These are phyloP conservation scores for Monosporascus sp. DNA, from an alignment of 2,329 filamentous ascomycete genomes.

Conservation along the genomic window DNA sequence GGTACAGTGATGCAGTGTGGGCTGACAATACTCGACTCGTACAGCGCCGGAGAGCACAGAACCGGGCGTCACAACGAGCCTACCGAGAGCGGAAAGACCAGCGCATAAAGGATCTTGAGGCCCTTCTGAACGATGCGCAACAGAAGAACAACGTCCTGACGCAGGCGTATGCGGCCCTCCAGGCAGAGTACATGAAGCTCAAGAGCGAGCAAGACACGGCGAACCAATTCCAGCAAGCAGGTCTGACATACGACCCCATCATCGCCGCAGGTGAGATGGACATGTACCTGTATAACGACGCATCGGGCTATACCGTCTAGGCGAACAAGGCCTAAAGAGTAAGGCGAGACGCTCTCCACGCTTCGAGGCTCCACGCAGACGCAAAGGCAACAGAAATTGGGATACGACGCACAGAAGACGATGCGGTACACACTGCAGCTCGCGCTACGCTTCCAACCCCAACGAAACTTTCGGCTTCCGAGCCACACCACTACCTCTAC, in stretches of 20 bases:
- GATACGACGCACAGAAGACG: too few species aligned
- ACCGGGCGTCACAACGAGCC: constrained; percentile 54
- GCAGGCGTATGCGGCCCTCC: constrained; percentile 46
- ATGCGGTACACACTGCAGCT: too few species aligned
- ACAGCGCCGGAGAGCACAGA: constrained; percentile 53
- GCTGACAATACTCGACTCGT: not conserved
- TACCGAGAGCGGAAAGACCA: constrained; percentile 60
- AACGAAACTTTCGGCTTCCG: too few species aligned
- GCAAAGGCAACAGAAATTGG: too few species aligned
- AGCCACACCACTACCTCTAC: too few species aligned
- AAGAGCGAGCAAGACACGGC: constrained; percentile 27
- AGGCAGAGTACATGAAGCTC: constrained; percentile 37
- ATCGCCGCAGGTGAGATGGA: constrained; percentile 16
- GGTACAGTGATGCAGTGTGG: not conserved
- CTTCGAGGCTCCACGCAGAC: too few species aligned
- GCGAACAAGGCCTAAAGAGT: too few species aligned
- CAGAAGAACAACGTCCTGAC: constrained; percentile 51
- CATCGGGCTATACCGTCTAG: not conserved
- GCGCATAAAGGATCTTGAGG: constrained; percentile 58
- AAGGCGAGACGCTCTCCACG: too few species aligned
- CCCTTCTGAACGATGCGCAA: constrained; percentile 46
- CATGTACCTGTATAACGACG: constrained; percentile 17
- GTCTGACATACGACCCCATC: constrained; percentile 16
- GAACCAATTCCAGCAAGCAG: constrained; percentile 16
- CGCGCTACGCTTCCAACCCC: too few species aligned